phyloP scores from a whole-genome alignment of 345 rosid species.

The Clarkia xantiana region DNA sequence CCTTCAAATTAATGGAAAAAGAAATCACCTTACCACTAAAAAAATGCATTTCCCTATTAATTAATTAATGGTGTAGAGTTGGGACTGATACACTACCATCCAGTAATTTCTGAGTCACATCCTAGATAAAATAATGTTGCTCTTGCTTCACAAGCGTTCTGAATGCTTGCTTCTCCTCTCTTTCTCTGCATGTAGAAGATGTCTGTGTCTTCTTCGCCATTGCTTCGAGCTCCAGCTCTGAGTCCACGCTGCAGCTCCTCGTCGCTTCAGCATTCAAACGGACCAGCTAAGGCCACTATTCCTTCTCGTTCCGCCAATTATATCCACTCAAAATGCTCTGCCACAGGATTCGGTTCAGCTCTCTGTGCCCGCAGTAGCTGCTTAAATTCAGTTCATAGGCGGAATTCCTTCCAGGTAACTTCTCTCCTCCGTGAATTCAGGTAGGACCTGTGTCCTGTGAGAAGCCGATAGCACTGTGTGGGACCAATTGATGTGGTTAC shows the following conservation, averaged over 20 bases:
- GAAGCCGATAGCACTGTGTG: too few relatives aligned
- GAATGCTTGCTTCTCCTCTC: not conserved
- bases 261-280: slow-evolving; percentile 11
- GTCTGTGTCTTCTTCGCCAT: slow-evolving; percentile 16
- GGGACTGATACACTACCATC: too few relatives aligned
- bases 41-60: too few relatives aligned
- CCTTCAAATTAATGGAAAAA: too few relatives aligned
- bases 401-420: slow-evolving; percentile 28
- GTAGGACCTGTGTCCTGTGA: too few relatives aligned
- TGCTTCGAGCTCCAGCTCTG: slow-evolving; percentile 17
- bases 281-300: slow-evolving; percentile 8
- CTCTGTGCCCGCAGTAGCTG: slow-evolving; percentile 9
- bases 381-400: slow-evolving; percentile 15
- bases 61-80: too few relatives aligned
- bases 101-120: too few relatives aligned
- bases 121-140: too few relatives aligned
- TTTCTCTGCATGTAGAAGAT: slow-evolving; percentile 49
- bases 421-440: not conserved
- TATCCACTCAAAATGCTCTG: slow-evolving; percentile 12
- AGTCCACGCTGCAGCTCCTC: slow-evolving; percentile 9
- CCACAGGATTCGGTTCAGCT: slow-evolving; percentile 9
- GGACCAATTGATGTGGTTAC: too few relatives aligned
- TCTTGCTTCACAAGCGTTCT: too few relatives aligned
- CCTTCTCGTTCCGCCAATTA: slow-evolving; percentile 3
- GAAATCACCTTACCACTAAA: too few relatives aligned